Evolutionary conservation across 1,284 basidiomycete species (phyloP).

Genomic region (Pholiota adiposa): DNA sequence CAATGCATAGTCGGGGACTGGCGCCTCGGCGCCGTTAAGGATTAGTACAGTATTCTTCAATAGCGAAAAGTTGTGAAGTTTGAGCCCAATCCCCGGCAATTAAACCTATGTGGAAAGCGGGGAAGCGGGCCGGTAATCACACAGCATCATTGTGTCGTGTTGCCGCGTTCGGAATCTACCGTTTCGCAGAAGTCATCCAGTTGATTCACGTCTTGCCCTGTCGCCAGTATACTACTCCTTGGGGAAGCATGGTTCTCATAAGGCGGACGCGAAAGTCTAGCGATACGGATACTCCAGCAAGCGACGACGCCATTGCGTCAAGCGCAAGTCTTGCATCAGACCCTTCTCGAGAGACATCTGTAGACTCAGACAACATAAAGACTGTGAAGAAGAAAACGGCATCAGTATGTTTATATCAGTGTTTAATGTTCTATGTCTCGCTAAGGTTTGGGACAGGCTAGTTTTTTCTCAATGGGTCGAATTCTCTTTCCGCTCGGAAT

Average conservation of each 20-base stretch:
- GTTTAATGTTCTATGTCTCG: not conserved
- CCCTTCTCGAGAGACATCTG: not conserved
- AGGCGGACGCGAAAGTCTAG: not conserved
- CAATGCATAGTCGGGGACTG: too few species aligned
- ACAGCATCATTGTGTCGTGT: too few species aligned
- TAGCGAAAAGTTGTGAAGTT: too few species aligned
- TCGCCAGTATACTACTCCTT: too few species aligned
- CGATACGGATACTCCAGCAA: not conserved
- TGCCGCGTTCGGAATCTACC: too few species aligned
- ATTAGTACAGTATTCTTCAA: too few species aligned
- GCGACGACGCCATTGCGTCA: not conserved
- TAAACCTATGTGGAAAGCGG: too few species aligned
- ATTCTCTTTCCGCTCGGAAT: slow-evolving; percentile 45
- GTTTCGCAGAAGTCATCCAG: too few species aligned
- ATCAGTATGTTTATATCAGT: slow-evolving; percentile 6
- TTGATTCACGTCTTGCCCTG: too few species aligned
- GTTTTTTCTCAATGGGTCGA: slow-evolving; percentile 26
- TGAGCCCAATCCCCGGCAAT: too few species aligned
- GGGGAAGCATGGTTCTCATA: slow-evolving; percentile 10
- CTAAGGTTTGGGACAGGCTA: slow-evolving; percentile 3
- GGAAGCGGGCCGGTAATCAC: too few species aligned
- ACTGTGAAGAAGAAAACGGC: slow-evolving; percentile 12
- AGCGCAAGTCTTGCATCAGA: not conserved
- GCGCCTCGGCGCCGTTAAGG: too few species aligned
- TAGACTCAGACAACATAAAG: slow-evolving; percentile 2